Conservation (phyloP, 2,329 filamentous ascomycete species). For the Trichoderma atroviride region DNA sequence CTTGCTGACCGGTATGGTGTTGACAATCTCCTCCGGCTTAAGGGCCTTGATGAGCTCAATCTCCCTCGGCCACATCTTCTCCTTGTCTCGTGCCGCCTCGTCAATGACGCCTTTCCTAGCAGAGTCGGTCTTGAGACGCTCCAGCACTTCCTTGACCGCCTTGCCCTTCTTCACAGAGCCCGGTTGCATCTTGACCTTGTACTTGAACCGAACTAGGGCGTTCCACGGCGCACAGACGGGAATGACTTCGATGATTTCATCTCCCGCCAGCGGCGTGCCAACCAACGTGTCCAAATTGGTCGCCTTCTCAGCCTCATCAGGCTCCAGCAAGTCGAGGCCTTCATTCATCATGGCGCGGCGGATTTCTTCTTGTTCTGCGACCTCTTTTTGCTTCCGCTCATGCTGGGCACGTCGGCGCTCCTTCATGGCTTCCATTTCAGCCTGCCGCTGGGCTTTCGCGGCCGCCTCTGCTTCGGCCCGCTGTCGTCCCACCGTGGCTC, state of each 20-base stretch:
- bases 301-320: conserved; percentile 57
- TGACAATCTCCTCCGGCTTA: conserved; percentile 81
- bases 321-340: conserved; percentile 61
- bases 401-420: conserved; percentile 81
- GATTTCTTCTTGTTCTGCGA: conserved; percentile 74
- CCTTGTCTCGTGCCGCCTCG: conserved; percentile 62
- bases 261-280: conserved; percentile 75
- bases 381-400: conserved; percentile 72
- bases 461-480: conserved; percentile 69
- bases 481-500: conserved; percentile 68
- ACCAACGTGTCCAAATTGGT: conserved; percentile 71
- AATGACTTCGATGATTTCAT: conserved; percentile 74
- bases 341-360: conserved; percentile 63
- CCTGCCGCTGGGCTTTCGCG: conserved; percentile 67
- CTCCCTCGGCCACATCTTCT: conserved; percentile 83
- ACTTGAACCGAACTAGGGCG: conserved; percentile 74
- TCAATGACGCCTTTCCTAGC: conserved; percentile 61
- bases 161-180: conserved; percentile 92
- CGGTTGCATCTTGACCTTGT: conserved; percentile 93
- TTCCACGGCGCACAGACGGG: conserved; percentile 67
- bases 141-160: conserved; percentile 86
- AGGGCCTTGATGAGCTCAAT: conserved; percentile 80
- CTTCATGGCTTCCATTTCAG: conserved; percentile 69
- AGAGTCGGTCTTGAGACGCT: conserved; percentile 72
- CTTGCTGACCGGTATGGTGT: conserved; percentile 77